Evolutionary conservation across 352 stramenopile species (phyloP).

Genomic region (Pilasporangium apinafurcum): DNA sequence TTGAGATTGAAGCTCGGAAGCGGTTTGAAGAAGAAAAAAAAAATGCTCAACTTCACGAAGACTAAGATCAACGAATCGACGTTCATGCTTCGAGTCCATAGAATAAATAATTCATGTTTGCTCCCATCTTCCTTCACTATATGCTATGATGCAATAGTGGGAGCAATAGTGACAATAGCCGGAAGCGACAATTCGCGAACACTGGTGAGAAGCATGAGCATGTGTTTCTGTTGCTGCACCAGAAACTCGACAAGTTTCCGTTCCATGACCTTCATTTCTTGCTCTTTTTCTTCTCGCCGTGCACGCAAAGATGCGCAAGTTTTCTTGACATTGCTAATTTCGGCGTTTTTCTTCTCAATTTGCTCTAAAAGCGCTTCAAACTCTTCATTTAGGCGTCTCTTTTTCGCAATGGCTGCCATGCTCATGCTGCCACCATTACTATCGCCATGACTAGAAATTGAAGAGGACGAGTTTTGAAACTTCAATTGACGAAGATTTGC

Average conservation of each 20-base stretch:
- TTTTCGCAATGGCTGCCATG: conserved; percentile 66
- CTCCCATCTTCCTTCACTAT: too few species aligned
- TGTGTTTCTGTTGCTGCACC: conserved; percentile 79
- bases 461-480: conserved; percentile 17
- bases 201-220: conserved; percentile 45
- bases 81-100: conserved; percentile 35
- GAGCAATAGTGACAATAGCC: not conserved
- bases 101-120: too few species aligned
- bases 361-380: conserved; percentile 69
- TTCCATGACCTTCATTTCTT: conserved; percentile 70
- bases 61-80: conserved; percentile 24
- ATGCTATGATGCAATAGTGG: too few species aligned
- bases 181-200: conserved; percentile 25
- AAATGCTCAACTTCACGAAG: conserved; percentile 55
- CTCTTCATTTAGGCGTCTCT: conserved; percentile 77
- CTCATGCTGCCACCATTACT: conserved; percentile 21
- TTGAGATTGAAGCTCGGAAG: conserved; percentile 59
- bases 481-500: conserved; percentile 54
- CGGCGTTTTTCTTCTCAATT: too few species aligned
- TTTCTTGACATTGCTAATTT: too few species aligned
- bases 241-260: conserved; percentile 80
- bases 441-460: too few species aligned
- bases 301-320: too few species aligned
- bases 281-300: conserved; percentile 76
- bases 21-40: conserved; percentile 53